These are phyloP conservation scores for Oryza punctata DNA, from an alignment of 176 grass and related monocot genomes.

Conservation along the genomic window DNA sequence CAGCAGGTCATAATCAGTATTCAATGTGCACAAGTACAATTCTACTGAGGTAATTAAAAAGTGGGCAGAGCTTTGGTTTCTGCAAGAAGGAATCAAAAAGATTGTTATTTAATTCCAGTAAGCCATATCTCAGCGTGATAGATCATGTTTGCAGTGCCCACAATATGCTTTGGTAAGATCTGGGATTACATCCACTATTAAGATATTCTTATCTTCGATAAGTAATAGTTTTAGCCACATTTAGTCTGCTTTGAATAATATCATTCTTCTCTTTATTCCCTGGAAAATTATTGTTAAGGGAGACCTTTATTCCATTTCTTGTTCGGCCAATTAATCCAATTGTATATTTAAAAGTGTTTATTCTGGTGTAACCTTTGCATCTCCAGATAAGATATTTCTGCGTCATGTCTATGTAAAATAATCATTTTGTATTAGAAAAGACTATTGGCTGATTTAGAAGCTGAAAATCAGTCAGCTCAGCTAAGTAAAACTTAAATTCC, in stretches of 20 bases:
- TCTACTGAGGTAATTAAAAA: slow-evolving; percentile 27
- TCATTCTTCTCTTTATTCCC: slow-evolving; percentile 44
- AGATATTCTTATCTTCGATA: slow-evolving; percentile 25
- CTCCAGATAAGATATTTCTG: slow-evolving; percentile 38
- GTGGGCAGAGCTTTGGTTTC: slow-evolving; percentile 37
- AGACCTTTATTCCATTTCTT: slow-evolving; percentile 37
- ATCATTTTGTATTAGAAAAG: not conserved
- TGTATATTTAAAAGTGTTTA: slow-evolving; percentile 32
- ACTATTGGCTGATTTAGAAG: slow-evolving; percentile 13
- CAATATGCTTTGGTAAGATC: slow-evolving; percentile 34
- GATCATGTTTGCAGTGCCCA: slow-evolving; percentile 22
- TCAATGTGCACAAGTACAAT: slow-evolving; percentile 46
- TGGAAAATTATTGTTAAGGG: slow-evolving; percentile 4
- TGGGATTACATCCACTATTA: slow-evolving; percentile 7
- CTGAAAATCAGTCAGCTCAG: not conserved
- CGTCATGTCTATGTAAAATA: slow-evolving; percentile 7
- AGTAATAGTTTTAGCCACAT: slow-evolving; percentile 26
- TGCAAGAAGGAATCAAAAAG: slow-evolving; percentile 47
- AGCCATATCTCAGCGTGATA: slow-evolving; percentile 16
- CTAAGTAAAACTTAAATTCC: not conserved
- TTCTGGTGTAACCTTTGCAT: slow-evolving; percentile 40
- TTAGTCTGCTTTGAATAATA: slow-evolving; percentile 13
- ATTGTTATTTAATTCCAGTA: slow-evolving; percentile 23
- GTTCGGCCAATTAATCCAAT: not conserved
- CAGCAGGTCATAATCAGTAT: slow-evolving; percentile 45